phyloP scores from a whole-genome alignment of 352 stramenopile species.

The Globisporangium barbulae region DNA sequence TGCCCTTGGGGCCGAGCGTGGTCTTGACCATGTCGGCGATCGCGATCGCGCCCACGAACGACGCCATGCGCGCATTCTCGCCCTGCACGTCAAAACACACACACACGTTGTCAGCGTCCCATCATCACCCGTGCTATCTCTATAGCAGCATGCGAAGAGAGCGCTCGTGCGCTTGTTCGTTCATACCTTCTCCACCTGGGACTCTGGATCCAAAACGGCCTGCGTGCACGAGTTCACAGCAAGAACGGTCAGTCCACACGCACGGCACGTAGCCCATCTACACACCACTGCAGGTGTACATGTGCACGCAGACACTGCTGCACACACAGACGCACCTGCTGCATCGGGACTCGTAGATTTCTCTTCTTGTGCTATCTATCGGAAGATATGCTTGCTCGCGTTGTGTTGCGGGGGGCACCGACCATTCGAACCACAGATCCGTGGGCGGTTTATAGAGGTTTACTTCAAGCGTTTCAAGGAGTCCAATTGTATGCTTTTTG shows the following conservation, averaged over 20 bases:
- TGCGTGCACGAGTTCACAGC: slow-evolving; percentile 17
- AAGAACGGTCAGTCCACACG: not conserved
- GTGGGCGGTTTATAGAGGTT: not conserved
- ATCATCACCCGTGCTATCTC: not conserved
- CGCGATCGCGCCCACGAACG: slow-evolving; percentile 98
- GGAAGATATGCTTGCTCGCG: not conserved
- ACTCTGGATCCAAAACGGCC: slow-evolving; percentile 74
- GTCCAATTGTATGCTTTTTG: not conserved
- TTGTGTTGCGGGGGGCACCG: not conserved
- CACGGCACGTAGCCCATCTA: not conserved
- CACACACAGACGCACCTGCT: slow-evolving; percentile 9
- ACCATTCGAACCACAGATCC: not conserved
- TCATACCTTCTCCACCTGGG: slow-evolving; percentile 74
- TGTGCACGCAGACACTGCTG: not conserved
- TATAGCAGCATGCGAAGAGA: not conserved
- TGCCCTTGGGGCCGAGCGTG: slow-evolving; percentile 99
- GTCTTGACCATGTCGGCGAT: slow-evolving; percentile 99
- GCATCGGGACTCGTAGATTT: slow-evolving; percentile 4
- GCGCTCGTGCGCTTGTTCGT: not conserved
- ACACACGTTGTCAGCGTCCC: not conserved
- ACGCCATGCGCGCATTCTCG: slow-evolving; percentile 98
- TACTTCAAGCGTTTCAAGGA: not conserved
- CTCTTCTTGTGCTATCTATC: slow-evolving; percentile 3
- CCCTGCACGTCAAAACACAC: slow-evolving; percentile 55
- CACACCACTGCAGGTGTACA: not conserved